phyloP scores from a whole-genome alignment of 2,329 filamentous ascomycete species.

The Zasmidium cellare region DNA sequence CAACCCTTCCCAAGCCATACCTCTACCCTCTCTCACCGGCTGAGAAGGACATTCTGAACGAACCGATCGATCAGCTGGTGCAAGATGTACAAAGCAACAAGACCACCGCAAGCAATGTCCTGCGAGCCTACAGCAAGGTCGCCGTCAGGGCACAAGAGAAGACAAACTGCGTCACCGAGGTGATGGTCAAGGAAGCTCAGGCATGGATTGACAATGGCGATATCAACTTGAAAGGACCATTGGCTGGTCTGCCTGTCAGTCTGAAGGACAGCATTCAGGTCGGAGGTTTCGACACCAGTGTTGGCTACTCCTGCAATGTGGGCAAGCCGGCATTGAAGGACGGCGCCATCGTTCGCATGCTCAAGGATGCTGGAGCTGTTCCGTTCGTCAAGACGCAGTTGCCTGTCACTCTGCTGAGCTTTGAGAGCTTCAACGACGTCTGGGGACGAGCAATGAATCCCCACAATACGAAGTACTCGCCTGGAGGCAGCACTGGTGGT shows the following conservation, averaged over 20 bases:
- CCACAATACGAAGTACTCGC: slow-evolving; percentile 79
- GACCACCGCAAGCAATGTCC: slow-evolving; percentile 67
- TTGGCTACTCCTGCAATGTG: slow-evolving; percentile 75
- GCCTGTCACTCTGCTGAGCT: slow-evolving; percentile 81
- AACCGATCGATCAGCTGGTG: slow-evolving; percentile 76
- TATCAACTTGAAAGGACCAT: slow-evolving; percentile 73
- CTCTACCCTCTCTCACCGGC: slow-evolving; percentile 61
- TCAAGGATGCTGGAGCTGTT: slow-evolving; percentile 84
- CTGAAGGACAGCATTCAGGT: slow-evolving; percentile 78
- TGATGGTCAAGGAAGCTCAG: slow-evolving; percentile 78
- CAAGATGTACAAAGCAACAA: slow-evolving; percentile 71
- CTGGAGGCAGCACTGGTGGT: slow-evolving; percentile 84
- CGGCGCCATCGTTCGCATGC: slow-evolving; percentile 69
- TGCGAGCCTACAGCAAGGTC: slow-evolving; percentile 85
- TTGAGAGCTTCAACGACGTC: slow-evolving; percentile 76
- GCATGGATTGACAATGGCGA: slow-evolving; percentile 61
- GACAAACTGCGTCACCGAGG: slow-evolving; percentile 87
- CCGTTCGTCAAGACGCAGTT: slow-evolving; percentile 93
- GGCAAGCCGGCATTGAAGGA: slow-evolving; percentile 67
- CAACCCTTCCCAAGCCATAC: slow-evolving; percentile 65
- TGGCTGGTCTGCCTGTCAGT: slow-evolving; percentile 84
- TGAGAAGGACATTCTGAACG: slow-evolving; percentile 69
- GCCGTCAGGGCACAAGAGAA: slow-evolving; percentile 78
- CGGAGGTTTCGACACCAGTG: slow-evolving; percentile 76
- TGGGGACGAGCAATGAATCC: slow-evolving; percentile 85